These are phyloP conservation scores for Rhynchosporium agropyri DNA, from an alignment of 2,329 filamentous ascomycete species.

Conservation along the genomic window DNA sequence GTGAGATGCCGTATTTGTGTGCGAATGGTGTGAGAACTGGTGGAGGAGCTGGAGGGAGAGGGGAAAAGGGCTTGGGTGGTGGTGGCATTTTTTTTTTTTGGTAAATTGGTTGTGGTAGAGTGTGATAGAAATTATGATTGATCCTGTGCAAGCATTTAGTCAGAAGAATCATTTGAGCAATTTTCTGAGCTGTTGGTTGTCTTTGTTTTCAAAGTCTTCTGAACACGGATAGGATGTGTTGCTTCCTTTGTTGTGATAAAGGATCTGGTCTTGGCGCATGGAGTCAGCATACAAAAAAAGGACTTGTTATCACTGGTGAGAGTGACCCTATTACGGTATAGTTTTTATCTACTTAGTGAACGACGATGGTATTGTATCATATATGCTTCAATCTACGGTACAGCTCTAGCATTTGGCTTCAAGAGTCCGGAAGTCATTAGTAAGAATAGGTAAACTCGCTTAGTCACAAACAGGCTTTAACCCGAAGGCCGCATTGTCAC, in stretches of 20 bases:
- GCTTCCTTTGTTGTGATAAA: background rate
- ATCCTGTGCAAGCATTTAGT: no score
- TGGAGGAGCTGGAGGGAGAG: background rate
- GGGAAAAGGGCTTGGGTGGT: background rate
- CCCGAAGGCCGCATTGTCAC: no score
- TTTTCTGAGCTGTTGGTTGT: background rate
- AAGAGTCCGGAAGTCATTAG: no score
- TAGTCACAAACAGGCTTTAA: no score
- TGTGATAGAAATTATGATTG: background rate
- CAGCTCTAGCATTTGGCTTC: no score
- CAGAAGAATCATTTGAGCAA: background rate
- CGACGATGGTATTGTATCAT: no score
- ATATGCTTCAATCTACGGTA: no score
- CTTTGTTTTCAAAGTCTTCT: background rate
- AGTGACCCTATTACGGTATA: background rate
- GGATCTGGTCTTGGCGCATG: background rate
- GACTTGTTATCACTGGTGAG: background rate
- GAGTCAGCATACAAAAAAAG: background rate
- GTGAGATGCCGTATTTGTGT: conserved; percentile 1
- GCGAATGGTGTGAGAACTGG: background rate
- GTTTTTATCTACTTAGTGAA: background rate
- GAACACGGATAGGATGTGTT: background rate
- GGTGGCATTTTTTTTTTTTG: background rate
- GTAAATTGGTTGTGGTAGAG: background rate
- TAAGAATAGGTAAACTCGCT: no score